These are phyloP conservation scores for Vaccinium darrowii DNA, from an alignment of 148 eudicot species.

Conservation along the genomic window DNA sequence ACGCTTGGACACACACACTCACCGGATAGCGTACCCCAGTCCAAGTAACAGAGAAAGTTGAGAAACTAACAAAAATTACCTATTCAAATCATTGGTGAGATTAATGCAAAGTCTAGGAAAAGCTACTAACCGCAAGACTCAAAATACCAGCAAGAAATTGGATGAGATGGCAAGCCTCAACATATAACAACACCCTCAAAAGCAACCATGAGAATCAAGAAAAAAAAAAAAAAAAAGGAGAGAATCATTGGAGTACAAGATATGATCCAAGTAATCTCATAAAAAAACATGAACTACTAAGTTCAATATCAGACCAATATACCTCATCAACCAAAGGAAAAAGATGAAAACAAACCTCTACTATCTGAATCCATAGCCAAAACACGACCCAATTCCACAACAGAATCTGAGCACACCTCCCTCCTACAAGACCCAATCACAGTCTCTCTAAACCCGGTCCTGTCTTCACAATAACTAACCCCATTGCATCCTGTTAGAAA, in stretches of 20 bases:
- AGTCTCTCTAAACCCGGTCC: constrained; percentile 32
- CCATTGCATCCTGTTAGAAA: constrained; percentile 22
- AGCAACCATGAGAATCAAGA: not conserved
- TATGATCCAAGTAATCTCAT: not conserved
- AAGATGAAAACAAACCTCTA: constrained; percentile 45
- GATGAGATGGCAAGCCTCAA: not conserved
- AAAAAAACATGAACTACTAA: not conserved
- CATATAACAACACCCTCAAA: not conserved
- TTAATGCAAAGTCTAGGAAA: not conserved
- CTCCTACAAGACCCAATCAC: constrained; percentile 58
- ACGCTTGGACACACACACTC: too few species aligned
- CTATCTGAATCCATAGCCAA: constrained; percentile 32
- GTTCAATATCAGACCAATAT: not conserved
- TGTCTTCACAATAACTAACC: constrained; percentile 36
- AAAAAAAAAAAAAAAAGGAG: not conserved
- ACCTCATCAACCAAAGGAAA: not conserved
- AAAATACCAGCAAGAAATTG: not conserved
- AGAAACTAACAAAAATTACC: not conserved
- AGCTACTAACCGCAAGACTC: not conserved
- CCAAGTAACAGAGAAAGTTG: not conserved
- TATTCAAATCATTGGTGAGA: too few species aligned
- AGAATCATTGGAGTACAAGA: not conserved
- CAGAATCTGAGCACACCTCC: constrained; percentile 55
- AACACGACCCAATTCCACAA: constrained; percentile 25
- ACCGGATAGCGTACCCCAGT: not conserved